A percentile compares a stretch with the other conserved stretches of the same genome.
phyloP scores from a whole-genome alignment of 1,284 basidiomycete species.

The Ceratobasidium sp. region DNA sequence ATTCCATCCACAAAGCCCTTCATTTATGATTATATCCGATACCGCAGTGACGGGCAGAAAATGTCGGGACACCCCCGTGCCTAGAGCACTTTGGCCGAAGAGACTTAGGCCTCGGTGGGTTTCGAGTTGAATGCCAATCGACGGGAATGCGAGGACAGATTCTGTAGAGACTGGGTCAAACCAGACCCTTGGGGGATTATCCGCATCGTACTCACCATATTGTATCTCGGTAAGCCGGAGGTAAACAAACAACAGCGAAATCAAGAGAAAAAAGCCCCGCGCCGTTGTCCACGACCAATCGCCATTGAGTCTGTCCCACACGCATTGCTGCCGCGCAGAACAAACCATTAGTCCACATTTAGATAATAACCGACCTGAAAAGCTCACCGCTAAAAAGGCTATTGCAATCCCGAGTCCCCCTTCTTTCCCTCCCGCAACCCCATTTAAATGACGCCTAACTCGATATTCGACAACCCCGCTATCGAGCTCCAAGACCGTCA shows the following conservation, averaged over 20 bases:
- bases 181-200: background rate
- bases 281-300: background rate
- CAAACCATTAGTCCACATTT: background rate
- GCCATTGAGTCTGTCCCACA: background rate
- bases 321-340: background rate
- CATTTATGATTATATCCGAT: conserved; percentile 71
- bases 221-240: background rate
- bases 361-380: background rate
- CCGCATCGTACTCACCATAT: conserved; percentile 30
- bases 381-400: conserved; percentile 4
- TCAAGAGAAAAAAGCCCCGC: background rate
- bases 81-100: conserved; percentile 50
- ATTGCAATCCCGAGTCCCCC: background rate
- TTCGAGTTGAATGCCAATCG: conserved; percentile 73
- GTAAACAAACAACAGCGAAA: background rate
- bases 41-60: conserved; percentile 65
- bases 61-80: conserved; percentile 57
- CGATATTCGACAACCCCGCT: conserved; percentile 11
- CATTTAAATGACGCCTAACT: background rate
- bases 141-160: conserved; percentile 67
- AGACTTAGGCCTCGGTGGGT: conserved; percentile 60
- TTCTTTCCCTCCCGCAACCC: background rate
- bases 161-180: conserved; percentile 55
- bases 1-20: conserved; percentile 71
- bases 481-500: background rate